These are phyloP conservation scores for Laburnicola sp. DNA, from an alignment of 2,329 filamentous ascomycete genomes.

Conservation along the genomic window DNA sequence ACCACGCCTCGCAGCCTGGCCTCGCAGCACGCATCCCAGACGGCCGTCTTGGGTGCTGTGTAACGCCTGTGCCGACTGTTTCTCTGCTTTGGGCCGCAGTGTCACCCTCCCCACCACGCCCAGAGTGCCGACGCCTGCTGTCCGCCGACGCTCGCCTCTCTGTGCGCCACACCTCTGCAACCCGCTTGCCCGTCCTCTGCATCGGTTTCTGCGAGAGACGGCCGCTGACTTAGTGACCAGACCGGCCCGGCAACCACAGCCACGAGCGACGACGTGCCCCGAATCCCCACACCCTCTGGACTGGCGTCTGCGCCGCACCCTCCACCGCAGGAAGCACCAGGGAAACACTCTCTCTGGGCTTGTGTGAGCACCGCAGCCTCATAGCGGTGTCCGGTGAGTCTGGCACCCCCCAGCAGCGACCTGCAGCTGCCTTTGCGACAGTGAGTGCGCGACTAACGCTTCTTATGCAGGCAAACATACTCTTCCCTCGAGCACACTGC, in stretches of 20 bases:
- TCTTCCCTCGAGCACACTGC: constrained; percentile 26
- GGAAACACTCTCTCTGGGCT: constrained; percentile 9
- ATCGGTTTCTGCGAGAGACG: constrained; percentile 24
- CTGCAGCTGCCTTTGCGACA: constrained; percentile 20
- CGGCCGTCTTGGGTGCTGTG: constrained; percentile 31
- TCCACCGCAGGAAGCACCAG: constrained; percentile 20
- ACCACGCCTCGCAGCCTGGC: constrained; percentile 15
- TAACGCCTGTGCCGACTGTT: constrained; percentile 30
- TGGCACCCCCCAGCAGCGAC: constrained; percentile 18
- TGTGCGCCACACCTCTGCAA: constrained; percentile 45
- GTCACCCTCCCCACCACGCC: constrained; percentile 35
- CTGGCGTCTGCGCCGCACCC: constrained; percentile 16
- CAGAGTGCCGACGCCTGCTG: constrained; percentile 36
- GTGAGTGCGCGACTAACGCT: constrained; percentile 32
- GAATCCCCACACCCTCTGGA: constrained; percentile 22
- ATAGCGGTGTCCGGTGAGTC: constrained; percentile 31
- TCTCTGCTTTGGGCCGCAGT: constrained; percentile 37
- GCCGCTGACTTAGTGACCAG: constrained; percentile 37
- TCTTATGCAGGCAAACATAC: constrained; percentile 38
- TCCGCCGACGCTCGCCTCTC: constrained; percentile 40
- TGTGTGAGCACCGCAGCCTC: constrained; percentile 23
- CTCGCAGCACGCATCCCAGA: constrained; percentile 27
- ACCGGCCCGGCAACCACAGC: constrained; percentile 25
- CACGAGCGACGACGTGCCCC: constrained; percentile 30
- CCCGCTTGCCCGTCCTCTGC: constrained; percentile 32